Evolutionary conservation across 371 early-diverging fungal species (phyloP), one percentile per base, ranked within the genome.

Genomic region (Haplosporangium sp.): DNA sequence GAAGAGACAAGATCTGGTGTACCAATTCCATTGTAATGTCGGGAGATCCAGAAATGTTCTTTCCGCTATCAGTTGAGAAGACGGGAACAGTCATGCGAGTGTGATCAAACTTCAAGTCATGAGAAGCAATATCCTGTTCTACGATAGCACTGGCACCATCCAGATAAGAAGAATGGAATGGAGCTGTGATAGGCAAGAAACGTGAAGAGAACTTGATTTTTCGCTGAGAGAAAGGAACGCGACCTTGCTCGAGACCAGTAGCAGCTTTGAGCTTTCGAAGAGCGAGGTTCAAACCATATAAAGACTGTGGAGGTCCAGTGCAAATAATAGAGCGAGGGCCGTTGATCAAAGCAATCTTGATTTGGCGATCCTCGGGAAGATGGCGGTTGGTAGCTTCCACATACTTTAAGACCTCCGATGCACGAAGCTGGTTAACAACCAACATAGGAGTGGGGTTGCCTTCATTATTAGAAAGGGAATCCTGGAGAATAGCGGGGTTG

Each of bases 391-490:
- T 95, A 15, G 92, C 91, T 53, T 94, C 89, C 61, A 95, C 90
- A 69, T 96, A 94, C 82, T 91, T 90, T 69, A 91, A 85, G 35
- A 95, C 90, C 71, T 94, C 93, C 64, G 86, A 85, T 69, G 90
- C 87, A 74, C 92, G 92, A 60, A 96, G 87, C 47, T 92, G 92
- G 71, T 91, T 89, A 69, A 97, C 87, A 70, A 94, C 89, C 76
- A 98, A 88, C 98, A 98, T 98, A 55, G 96, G 95, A 9, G 95
- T 94, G n/a, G 97, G 97, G 47, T 92, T 93, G 66, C 97, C 97
- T 84, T 98, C 98, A 67, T 92, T 92, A 88, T 94, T 94, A 73
- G 86, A 87, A 55, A 95, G 87, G 17, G 96, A 96, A 84, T 96
- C 98, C 85, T 95, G 92, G 47, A 95, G 85, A 78, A 96, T 89